Evolutionary conservation across 2,329 filamentous ascomycete species (phyloP), one percentile per base, ranked within the genome.

Genomic region (Kalaharituber pfeilii): DNA sequence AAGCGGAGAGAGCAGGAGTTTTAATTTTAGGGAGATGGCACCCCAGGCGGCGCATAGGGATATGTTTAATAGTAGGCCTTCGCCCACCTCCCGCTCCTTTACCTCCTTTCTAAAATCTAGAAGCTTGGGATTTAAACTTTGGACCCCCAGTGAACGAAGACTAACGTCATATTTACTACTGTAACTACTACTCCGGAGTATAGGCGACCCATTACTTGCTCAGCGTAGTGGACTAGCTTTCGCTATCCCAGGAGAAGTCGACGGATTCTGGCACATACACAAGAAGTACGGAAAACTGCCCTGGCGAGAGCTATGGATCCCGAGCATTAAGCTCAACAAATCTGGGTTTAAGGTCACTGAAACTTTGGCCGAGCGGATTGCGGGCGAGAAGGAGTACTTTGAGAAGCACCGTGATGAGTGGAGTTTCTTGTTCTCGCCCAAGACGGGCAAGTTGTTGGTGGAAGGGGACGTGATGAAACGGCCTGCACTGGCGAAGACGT

Each of bases 11-110:
- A 61, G 59, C 9, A 58, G 56, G 13, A 56, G 53, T 25, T 54
- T 63, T 25, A 64, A 64, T 56, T 64, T 64, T 29, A 44, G 62
- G 13, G 62, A 64, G 53, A 60, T 56, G 55, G 62, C 62, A 0
- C 62, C 62, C 2, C 58, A 55, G 6, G 56, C 50, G 9, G 58
- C 60, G 9, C 50, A 52, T 4, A 51, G 59, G n/a, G 54, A 63
- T 45, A 64, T 64, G 62, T 64, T 58, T 51, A 47, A 56, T 29
- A 50, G 58, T 59, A 50, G 39, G 8, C 15, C 8, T 27, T 24
- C 13, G 22, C 11, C 44, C 52, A 11, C 44, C 11, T 51, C 18
- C 8, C 7, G 5, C 36, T 13, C 28, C 15, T 53, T 24, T 18
- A 7, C 18, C 30, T 9, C 25, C 6, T 20, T 52, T 28, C 18